Evolutionary conservation across 2,329 filamentous ascomycete species (phyloP), one percentile per base, ranked within the genome.

Genomic region (Trichoderma guizhouense): DNA sequence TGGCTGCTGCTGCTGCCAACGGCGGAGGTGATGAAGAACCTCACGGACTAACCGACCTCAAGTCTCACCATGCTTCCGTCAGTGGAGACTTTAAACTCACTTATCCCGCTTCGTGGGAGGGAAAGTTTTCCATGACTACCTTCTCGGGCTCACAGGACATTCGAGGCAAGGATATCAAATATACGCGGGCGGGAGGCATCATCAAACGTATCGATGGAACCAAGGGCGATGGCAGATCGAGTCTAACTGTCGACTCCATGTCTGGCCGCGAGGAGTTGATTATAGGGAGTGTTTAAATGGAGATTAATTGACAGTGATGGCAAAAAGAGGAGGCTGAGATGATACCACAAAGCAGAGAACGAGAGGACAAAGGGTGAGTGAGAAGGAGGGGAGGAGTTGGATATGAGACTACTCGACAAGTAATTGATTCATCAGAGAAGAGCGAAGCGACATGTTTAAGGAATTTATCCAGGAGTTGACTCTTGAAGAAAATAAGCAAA

Each of bases 81-180:
- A 86, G 84, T 69, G 86, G 85, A 7, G 63, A 76, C 36, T 74
- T 87, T 62, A 76, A 75, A 15, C 78, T 88, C 26, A 73, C 65
- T 18, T 88, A 87, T 74, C 87, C 87, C 0, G 76, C 75, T 26
- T 79, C 82, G 3, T 89, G 87, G 87, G 83, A 84, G 73, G 87
- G 87, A 15, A 74, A 74, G 24, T 77, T 88, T 39, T 73, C 73
- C 11, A 81, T 84, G 14, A 71, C 80, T 72, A 81, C 82, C 21
- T 78, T 84, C 18, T 82, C 82, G 28, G 86, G 86, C 3, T 74
- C 70, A 11, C 78, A 87, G 34, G 68, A 72, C 2, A 78, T 84
- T 8, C 73, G 66, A 24, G 87, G 87, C 15, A 79, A 83, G 53
- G 86, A 81, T 18, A 80, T 89, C 14, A 73, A 79, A 66, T 74